Evolutionary conservation across 176 grass and related monocot genomes (phyloP), one percentile per base, ranked within the genome.

Genomic region (Cocos nucifera): DNA sequence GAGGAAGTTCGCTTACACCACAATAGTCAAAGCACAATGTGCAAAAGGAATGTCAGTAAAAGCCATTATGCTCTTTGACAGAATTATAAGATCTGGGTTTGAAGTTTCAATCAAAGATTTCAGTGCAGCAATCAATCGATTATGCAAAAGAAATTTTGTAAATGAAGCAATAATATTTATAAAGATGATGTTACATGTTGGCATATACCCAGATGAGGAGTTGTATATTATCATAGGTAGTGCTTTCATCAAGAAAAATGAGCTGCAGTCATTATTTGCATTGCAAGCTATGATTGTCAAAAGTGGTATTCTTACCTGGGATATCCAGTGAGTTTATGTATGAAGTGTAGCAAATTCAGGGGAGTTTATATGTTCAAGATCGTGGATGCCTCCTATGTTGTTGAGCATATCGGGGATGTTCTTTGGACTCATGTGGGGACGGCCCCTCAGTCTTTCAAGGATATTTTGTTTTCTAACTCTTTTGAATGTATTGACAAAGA

Each of bases 1-100:
- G 70, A 88, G 79, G 57, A 92, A 98, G 76, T 80, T 88, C 86
- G 84, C 81, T 32, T 98, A 83, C 30, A 86, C 74, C 32, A 83
- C 88, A 27, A 15, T 92, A 54, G 81, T 98, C 58, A 92, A 85
- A 86, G 87, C 67, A 70, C 82, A 80, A 3, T 98, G 84, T 65
- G 87, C 84, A 29, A 78, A 89, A 57, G 63, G 69, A 67, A 86
- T 72, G 79, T 82, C 93, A 29, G 18, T 61, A 12, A 76, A 77
- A 48, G 88, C 88, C 16, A 58, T 86, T 67, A 22, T 63, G 55
- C 70, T 85, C 48, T 53, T 83, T 51, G 56, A 77, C 58, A 83
- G 61, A 58, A 75, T 98, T 75, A 49, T 92, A 59, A 63, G 72
- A 78, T 72, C 68, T 51, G 93, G 93, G 20, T 88, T 82, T 58